A percentile compares a stretch with the other conserved stretches of the same genome.
phyloP scores from a whole-genome alignment of 164 flowering plant genomes.

The Pachysandra terminalis region DNA sequence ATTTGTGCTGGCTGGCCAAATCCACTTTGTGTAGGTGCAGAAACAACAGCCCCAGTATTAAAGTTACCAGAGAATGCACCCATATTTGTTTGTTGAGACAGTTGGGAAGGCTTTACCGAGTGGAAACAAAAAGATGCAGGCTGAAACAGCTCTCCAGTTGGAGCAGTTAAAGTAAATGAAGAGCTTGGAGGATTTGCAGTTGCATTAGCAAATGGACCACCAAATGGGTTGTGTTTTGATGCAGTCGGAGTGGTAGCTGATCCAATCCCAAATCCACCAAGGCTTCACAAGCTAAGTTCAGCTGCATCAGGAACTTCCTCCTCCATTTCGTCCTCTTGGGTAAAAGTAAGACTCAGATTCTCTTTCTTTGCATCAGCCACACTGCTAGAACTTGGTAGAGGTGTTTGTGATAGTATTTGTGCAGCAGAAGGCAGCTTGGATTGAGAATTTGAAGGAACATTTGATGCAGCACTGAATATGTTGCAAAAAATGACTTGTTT shows the following conservation, averaged over 20 bases:
- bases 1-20: conserved; percentile 82
- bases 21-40: conserved; percentile 41
- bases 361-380: conserved; percentile 29
- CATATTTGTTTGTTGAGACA: conserved; percentile 28
- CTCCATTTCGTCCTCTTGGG: conserved; percentile 93
- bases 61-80: conserved; percentile 50
- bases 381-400: conserved; percentile 18
- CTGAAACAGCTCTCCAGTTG: conserved; percentile 69
- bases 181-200: conserved; percentile 33
- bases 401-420: conserved; percentile 14
- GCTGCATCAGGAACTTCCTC: conserved; percentile 84
- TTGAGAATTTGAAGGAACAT: conserved; percentile 21
- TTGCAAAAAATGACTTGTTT: conserved; percentile 25
- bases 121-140: conserved; percentile 84
- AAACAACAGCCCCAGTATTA: conserved; percentile 29
- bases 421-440: conserved; percentile 27
- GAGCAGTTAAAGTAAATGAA: conserved; percentile 39
- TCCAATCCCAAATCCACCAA: conserved; percentile 74
- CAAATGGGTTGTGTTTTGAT: conserved; percentile 72
- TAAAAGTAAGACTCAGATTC: conserved; percentile 27
- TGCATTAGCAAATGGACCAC: conserved; percentile 40
- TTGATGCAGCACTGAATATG: conserved; percentile 18
- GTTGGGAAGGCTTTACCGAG: conserved; percentile 44
- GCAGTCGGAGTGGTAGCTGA: conserved; percentile 40
- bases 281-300: conserved; percentile 50